Evolutionary conservation across 148 eudicot genomes (phyloP), one percentile per base, ranked within the genome.

Genomic region (Suaeda aralocaspica): DNA sequence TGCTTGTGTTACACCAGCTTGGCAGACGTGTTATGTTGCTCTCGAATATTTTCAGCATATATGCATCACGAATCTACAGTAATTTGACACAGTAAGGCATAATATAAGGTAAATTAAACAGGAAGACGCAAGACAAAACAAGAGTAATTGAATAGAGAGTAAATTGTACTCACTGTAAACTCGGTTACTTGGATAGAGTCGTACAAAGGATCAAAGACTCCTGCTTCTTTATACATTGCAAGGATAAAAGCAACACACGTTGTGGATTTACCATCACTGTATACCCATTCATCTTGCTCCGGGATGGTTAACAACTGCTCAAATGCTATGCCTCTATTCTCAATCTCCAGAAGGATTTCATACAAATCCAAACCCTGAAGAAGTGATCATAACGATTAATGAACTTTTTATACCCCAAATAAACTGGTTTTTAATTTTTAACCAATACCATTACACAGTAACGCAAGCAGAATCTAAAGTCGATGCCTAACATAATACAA

Each of bases 181-280:
- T 94, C 98, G 0, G 98, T 94, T 58, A 94, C 99, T 94, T 94
- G 99, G 76, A 94, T 86, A 51, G 96, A 89, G 68, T 81, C 77
- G 33, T 89, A 65, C 28, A 86, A 59, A 29, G 99, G 93, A 57
- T 85, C 86, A 71, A 94, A 87, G 33, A 94, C 78, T 58, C 99
- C 97, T 34, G 99, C 99, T 69, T 85, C 97, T 84, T 94, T 94
- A 68, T 94, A 94, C 97, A 94, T 91, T 64, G 80, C 85, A 73
- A 94, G 85, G 70, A 94, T 94, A 61, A 91, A 94, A 81, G 98
- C 96, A 52, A 94, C 98, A 41, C 98, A 94, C 18, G 98, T 91
- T 25, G 97, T 94, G 18, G 98, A 94, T 83, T 94, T 89, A 19
- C 98, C 98, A 72, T 94, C 98, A 64, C 97, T 94, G 67, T 94